phyloP scores from a whole-genome alignment of 2,329 filamentous ascomycete genomes.

The Aspergillus unguis region DNA sequence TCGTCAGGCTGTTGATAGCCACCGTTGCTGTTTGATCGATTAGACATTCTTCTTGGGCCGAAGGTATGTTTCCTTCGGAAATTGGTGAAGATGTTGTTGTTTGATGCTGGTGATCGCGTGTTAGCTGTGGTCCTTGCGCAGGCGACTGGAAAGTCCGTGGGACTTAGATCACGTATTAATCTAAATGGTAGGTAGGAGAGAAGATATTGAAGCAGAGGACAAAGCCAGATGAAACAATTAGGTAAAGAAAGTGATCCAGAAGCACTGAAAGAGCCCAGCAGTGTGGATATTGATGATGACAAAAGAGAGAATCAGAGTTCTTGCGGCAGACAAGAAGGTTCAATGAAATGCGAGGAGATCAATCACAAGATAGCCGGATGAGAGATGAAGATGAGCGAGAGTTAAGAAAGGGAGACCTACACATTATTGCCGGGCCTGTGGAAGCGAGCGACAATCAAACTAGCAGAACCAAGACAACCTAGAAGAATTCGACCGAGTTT shows the following conservation, averaged over 20 bases:
- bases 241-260: constrained; percentile 7
- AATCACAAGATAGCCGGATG: background rate
- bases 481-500: too few species aligned
- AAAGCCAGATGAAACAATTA: background rate
- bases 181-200: background rate
- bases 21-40: constrained; percentile 23
- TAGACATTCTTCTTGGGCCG: constrained; percentile 31
- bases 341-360: background rate
- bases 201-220: background rate
- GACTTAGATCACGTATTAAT: background rate
- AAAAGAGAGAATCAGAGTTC: constrained; percentile 6
- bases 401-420: constrained; percentile 17
- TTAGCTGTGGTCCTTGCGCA: constrained; percentile 11
- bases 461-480: background rate
- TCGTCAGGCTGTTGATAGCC: constrained; percentile 32
- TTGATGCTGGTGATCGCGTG: constrained; percentile 19
- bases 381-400: constrained; percentile 4
- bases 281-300: constrained; percentile 5
- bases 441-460: constrained; percentile 4
- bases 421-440: constrained; percentile 17
- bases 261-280: constrained; percentile 9
- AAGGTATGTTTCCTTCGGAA: constrained; percentile 30
- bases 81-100: constrained; percentile 26
- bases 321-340: background rate
- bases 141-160: background rate